Percentiles rank a stretch among this genome's conserved stretches.
Conservation (phyloP, 768 basidiomycete species). For the Saitozyma sp. region DNA sequence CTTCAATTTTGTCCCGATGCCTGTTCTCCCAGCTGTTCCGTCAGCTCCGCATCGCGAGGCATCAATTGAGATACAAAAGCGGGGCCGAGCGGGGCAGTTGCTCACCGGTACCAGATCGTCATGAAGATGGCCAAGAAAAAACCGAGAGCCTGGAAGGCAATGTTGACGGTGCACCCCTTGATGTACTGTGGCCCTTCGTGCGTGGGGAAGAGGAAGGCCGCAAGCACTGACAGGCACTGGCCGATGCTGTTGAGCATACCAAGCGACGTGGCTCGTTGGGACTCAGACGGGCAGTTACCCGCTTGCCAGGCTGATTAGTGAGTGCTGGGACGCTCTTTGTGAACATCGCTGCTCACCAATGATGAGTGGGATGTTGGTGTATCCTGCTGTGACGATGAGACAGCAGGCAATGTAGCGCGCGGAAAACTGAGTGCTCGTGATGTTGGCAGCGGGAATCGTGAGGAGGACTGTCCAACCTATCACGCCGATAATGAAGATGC, state of each 20-base stretch:
- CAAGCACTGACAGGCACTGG: constrained; percentile 51
- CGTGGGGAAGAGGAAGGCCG: constrained; percentile 48
- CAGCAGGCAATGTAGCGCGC: constrained; percentile 54
- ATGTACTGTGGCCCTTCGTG: constrained; percentile 51
- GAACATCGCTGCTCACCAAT: not conserved
- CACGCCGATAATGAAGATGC: constrained; percentile 50
- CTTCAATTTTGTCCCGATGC: constrained; percentile 50
- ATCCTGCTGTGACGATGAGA: constrained; percentile 48
- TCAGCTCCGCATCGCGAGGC: too few species aligned
- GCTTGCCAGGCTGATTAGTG: constrained; percentile 41
- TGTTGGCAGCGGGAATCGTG: constrained; percentile 35
- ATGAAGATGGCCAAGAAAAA: constrained; percentile 44
- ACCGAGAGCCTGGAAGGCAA: constrained; percentile 52
- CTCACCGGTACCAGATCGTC: constrained; percentile 49
- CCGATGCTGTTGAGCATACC: constrained; percentile 54
- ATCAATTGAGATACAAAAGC: too few species aligned
- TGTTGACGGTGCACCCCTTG: constrained; percentile 52
- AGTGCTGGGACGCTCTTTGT: not conserved
- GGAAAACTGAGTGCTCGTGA: constrained; percentile 29
- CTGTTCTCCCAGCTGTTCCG: constrained; percentile 44
- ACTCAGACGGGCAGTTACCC: constrained; percentile 48
- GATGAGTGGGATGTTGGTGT: constrained; percentile 19
- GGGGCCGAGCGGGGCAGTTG: too few species aligned
- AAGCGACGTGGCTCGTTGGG: constrained; percentile 51
- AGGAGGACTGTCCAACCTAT: constrained; percentile 48